Evolutionary conservation across 139 green algal species (phyloP), one percentile per base, ranked within the genome.

Genomic region (Mesotaenium endlicherianum): DNA sequence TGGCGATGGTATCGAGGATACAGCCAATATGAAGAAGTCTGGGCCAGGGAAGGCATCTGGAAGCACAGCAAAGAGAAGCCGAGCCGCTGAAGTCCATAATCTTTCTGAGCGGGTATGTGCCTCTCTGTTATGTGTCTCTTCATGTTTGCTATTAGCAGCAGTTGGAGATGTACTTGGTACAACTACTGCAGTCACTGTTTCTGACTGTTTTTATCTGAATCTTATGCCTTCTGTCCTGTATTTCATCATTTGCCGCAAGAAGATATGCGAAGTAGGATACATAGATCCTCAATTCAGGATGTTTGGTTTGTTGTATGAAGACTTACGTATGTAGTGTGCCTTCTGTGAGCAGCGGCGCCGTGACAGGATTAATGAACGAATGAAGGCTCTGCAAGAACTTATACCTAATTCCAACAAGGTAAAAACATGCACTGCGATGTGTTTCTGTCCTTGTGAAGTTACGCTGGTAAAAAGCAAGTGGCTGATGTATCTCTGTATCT

Each of bases 341-440:
- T 11, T 75, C 14, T 75, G 34, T 43, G 47, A 34, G 77, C 77
- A 84, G 77, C 45, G 75, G 75, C 81, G 81, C 16, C 53, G 81
- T 1, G 81, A 87, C 58, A 75, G 81, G 1, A 87, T 87, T n/a
- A 87, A 87, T 39, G 81, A 87, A n/a, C 31, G 75, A 8, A 87
- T 87, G 81, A 85, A 77, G 41, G 53, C 75, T 20, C 75, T 87
- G 74, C 81, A 87, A 45, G 81, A 87, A 38, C 75, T 87, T 3
- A 87, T 87, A 69, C 81, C 81, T 0, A 87, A 87, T 31, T 87
- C 81, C n/a, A 87, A 87, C 75, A 87, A 87, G 75, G 75, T 82
- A 82, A n/a, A n/a, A n/a, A n/a, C n/a, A n/a, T n/a, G n/a, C n/a
- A n/a, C n/a, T n/a, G n/a, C n/a, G n/a, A n/a, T n/a, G n/a, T n/a